Percentiles rank a stretch among this genome's conserved stretches.
Conservation (phyloP, 2,329 filamentous ascomycete species). For the Xylariaceae sp. region DNA sequence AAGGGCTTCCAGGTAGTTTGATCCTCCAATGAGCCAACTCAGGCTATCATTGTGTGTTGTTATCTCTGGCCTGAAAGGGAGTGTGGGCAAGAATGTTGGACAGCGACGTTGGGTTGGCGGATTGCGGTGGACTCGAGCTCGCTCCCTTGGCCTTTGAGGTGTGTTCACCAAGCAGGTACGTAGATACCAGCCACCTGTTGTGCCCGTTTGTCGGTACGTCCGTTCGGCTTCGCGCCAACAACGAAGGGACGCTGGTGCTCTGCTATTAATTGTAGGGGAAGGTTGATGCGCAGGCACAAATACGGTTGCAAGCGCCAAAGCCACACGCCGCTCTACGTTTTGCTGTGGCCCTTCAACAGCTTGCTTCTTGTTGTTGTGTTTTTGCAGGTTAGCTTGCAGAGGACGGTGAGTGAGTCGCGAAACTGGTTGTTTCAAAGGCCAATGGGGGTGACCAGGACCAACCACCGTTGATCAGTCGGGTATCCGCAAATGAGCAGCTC, state of each 20-base stretch:
- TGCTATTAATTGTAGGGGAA: too few relatives aligned
- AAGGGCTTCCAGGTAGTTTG: constrained; percentile 14
- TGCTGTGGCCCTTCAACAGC: too few relatives aligned
- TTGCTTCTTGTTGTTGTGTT: too few relatives aligned
- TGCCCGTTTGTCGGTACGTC: background rate
- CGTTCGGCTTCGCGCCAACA: background rate
- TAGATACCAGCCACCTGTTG: too few relatives aligned
- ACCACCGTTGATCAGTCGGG: background rate
- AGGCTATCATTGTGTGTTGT: constrained; percentile 13
- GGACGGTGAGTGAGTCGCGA: background rate
- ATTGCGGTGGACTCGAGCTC: too few relatives aligned
- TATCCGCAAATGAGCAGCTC: constrained; percentile 1
- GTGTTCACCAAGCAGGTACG: too few relatives aligned
- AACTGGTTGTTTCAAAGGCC: background rate
- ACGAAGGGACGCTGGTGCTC: too few relatives aligned
- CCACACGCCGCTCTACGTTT: background rate
- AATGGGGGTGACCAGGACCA: background rate
- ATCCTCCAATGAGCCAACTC: constrained; percentile 18
- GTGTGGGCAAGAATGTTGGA: too few relatives aligned
- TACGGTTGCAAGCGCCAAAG: background rate
- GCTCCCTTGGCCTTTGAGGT: too few relatives aligned
- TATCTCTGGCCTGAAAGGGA: background rate
- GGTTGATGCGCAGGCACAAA: too few relatives aligned
- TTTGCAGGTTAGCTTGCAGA: background rate
- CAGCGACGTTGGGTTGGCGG: too few relatives aligned